Evolutionary conservation across 495 filamentous ascomycete species (phyloP).

Genomic region (Xylaria intraflava): DNA sequence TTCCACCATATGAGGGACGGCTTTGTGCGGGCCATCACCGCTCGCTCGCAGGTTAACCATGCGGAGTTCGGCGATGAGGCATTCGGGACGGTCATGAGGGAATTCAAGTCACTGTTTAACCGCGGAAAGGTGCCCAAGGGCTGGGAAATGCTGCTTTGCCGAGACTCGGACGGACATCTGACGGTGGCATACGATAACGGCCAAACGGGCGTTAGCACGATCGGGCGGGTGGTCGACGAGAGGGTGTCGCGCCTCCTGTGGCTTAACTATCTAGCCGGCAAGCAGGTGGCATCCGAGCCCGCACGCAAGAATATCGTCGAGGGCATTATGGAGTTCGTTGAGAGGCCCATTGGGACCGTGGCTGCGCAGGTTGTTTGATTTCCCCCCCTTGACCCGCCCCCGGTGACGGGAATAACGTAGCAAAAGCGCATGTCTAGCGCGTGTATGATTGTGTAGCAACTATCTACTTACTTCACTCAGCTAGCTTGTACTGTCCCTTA

Average conservation of each 20-base stretch:
- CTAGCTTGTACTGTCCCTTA: not conserved
- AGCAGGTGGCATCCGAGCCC: constrained; percentile 76
- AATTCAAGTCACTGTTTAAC: constrained; percentile 73
- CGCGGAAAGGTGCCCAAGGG: constrained; percentile 68
- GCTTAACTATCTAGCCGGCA: constrained; percentile 84
- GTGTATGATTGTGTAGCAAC: constrained; percentile 5
- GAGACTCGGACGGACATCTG: constrained; percentile 59
- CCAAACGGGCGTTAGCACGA: constrained; percentile 37
- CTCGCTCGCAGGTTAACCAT: constrained; percentile 48
- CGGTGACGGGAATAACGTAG: not conserved
- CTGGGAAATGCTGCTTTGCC: constrained; percentile 63
- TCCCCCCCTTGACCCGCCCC: constrained; percentile 17
- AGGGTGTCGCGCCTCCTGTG: constrained; percentile 74
- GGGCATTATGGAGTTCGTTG: constrained; percentile 80
- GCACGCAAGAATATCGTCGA: constrained; percentile 78
- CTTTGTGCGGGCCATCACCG: constrained; percentile 77
- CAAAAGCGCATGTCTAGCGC: not conserved
- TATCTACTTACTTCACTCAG: constrained; percentile 2
- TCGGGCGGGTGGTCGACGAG: constrained; percentile 59
- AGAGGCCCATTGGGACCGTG: constrained; percentile 81
- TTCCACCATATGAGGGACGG: constrained; percentile 88
- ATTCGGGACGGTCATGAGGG: constrained; percentile 63
- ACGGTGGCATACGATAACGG: constrained; percentile 61
- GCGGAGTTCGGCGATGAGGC: constrained; percentile 56
- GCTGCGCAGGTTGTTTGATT: constrained; percentile 56